Conservation (phyloP, 2,329 filamentous ascomycete genomes). For the Zymoseptoria tritici region DNA sequence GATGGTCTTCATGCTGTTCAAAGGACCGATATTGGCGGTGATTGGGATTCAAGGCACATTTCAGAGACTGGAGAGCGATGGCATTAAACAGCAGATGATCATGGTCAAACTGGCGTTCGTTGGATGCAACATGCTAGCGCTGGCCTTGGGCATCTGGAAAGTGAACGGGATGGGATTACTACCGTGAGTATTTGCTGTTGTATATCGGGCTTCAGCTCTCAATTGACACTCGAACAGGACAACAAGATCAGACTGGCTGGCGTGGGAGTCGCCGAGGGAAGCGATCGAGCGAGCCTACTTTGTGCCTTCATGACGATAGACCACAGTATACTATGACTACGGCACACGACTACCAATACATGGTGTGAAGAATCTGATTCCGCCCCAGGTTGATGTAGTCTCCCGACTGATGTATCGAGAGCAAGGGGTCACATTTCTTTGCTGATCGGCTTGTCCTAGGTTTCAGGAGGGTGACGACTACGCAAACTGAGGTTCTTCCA, state of each 20-base stretch:
- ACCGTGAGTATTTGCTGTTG: conserved; percentile 54
- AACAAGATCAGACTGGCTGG: conserved; percentile 93
- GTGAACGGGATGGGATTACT: conserved; percentile 92
- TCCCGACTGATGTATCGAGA: neutral
- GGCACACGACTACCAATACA: neutral
- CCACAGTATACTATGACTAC: neutral
- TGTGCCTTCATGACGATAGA: conserved; percentile 21
- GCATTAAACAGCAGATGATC: conserved; percentile 64
- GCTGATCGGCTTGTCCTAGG: neutral
- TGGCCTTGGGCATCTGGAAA: conserved; percentile 90
- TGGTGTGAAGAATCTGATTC: neutral
- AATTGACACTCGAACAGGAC: conserved; percentile 52
- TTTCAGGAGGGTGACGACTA: no score
- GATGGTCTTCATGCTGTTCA: conserved; percentile 99
- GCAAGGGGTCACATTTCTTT: neutral
- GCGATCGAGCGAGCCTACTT: conserved; percentile 54
- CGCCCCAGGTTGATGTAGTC: neutral
- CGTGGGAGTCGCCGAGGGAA: conserved; percentile 76
- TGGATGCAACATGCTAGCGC: conserved; percentile 72
- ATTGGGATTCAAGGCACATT: conserved; percentile 81
- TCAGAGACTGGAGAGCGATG: conserved; percentile 77
- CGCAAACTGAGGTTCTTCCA: no score
- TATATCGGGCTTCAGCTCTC: neutral
- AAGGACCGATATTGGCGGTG: conserved; percentile 82
- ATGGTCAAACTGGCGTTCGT: conserved; percentile 85